A percentile compares a stretch with the other conserved stretches of the same genome.
Evolutionary conservation across 2,329 filamentous ascomycete genomes (phyloP).

Genomic region (Xylariaceae sp.): DNA sequence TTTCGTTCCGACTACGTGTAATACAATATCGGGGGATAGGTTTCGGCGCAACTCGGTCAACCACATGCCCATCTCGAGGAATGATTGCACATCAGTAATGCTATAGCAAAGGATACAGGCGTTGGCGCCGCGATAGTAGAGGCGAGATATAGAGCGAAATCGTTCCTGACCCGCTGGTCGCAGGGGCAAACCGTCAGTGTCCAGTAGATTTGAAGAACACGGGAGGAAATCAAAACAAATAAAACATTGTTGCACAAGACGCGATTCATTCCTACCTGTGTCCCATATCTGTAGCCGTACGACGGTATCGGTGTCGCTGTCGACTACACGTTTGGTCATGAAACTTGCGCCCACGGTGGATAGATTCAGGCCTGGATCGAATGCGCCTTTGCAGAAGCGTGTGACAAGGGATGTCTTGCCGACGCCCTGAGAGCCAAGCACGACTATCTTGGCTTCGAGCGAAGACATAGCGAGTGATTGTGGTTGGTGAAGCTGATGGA

Average conservation of each 20-base stretch:
- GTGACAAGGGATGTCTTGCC: conserved; percentile 75
- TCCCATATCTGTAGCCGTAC: conserved; percentile 97
- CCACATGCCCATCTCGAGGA: conserved; percentile 90
- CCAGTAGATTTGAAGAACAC: background rate
- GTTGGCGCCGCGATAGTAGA: conserved; percentile 95
- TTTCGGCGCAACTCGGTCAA: conserved; percentile 78
- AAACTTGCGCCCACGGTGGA: conserved; percentile 79
- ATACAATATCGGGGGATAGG: conserved; percentile 69
- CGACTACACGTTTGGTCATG: conserved; percentile 72
- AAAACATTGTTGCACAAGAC: background rate
- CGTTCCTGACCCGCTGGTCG: conserved; percentile 76
- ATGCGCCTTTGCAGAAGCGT: conserved; percentile 68
- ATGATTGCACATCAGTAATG: conserved; percentile 80
- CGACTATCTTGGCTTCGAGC: conserved; percentile 75
- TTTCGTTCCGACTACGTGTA: conserved; percentile 94
- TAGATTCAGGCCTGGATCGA: conserved; percentile 57
- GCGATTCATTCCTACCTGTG: conserved; percentile 51
- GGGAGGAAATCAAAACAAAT: background rate
- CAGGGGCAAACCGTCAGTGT: conserved; percentile 15
- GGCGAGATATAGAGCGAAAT: conserved; percentile 86
- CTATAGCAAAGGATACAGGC: conserved; percentile 92
- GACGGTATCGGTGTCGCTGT: conserved; percentile 77
- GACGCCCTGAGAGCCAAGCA: conserved; percentile 73
- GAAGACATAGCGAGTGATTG: conserved; percentile 43
- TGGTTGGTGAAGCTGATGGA: background rate